These are phyloP conservation scores for Phaeodactylum tricornutum DNA, from an alignment of 108 stramenopile genomes.

Conservation along the genomic window DNA sequence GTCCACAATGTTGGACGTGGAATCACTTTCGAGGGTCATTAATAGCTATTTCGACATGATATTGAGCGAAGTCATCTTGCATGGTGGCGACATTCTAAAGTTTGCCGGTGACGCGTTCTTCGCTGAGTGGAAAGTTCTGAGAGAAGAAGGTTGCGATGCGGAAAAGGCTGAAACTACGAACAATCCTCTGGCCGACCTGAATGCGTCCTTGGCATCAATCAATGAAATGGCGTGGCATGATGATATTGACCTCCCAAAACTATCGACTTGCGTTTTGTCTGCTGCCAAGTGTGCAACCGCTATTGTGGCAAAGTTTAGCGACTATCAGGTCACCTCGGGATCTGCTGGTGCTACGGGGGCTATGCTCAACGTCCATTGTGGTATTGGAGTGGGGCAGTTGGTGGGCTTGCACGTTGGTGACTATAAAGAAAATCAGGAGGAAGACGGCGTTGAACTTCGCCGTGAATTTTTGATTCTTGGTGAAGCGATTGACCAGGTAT, in stretches of 20 bases:
- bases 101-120: conserved; percentile 51
- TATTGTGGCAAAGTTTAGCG: conserved; percentile 24
- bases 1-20: conserved; percentile 50
- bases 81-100: conserved; percentile 65
- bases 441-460: conserved; percentile 20
- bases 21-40: conserved; percentile 44
- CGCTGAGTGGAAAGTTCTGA: conserved; percentile 27
- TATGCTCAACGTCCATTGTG: conserved; percentile 25
- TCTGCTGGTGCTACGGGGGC: neutral
- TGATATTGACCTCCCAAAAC: conserved; percentile 3
- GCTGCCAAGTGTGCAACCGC: conserved; percentile 18
- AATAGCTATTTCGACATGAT: conserved; percentile 74
- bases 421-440: conserved; percentile 25
- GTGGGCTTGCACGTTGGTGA: conserved; percentile 47
- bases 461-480: conserved; percentile 51
- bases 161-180: neutral
- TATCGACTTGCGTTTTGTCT: conserved; percentile 8
- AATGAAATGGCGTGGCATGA: conserved; percentile 1
- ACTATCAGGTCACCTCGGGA: conserved; percentile 7
- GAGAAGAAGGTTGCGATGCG: conserved; percentile 1
- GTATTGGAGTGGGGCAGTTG: conserved; percentile 31
- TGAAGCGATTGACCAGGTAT: conserved; percentile 53
- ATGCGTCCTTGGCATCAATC: conserved; percentile 7
- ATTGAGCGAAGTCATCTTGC: conserved; percentile 44
- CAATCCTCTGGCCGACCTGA: conserved; percentile 8